Base-by-base conservation (phyloP, 192 early-diverging fungal genomes). In the Podila clonocystis region DNA sequence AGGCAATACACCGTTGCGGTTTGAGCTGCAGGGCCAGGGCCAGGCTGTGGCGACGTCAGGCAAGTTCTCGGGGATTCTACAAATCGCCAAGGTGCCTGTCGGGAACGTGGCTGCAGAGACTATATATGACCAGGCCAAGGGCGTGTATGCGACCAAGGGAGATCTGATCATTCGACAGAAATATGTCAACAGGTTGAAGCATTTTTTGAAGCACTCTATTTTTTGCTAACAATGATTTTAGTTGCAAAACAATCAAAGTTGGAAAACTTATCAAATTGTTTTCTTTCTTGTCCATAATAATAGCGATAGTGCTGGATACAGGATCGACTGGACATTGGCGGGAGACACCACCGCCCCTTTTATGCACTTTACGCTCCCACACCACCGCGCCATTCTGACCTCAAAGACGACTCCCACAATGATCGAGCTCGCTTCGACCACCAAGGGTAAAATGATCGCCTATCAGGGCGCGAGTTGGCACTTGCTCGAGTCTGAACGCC, bases 381-480 rank as follows among this genome's bases (percentile, higher is more conserved):
- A 82, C 41, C 80, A 82, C 15, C 68, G 72, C 1, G 33, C 63
- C 0, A 31, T 60, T 20, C 58, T 82, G 31, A 74, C 80, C 26
- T 65, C 72, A 33, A 33, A 52, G 5, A 38, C 58, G 28, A 71
- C 22, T 7, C 66, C 71, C 0, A 73, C 78, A 4, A n/a, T 49
- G 3, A 5, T 82, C 3, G 50, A 63, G 50, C 38, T 82, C n/a
- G 62, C 61, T 2, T 82, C 80, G 9, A 73, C 72, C 4, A 74
- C 72, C 59, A 82, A 73, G 28, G 80, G 80, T 15, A 74, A 70
- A 58, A 82, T 82, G 80, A 52, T 74, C 9, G 80, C 80, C 26
- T 82, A 82, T 49, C 11, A 22, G 1, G 80, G 80, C 3, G 24
- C 67, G 5, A 71, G 24, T 15, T 82, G 80, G 80, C 45, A 63